Evolutionary conservation across 495 filamentous ascomycete species (phyloP).

Genomic region (Aspergillus diversus): DNA sequence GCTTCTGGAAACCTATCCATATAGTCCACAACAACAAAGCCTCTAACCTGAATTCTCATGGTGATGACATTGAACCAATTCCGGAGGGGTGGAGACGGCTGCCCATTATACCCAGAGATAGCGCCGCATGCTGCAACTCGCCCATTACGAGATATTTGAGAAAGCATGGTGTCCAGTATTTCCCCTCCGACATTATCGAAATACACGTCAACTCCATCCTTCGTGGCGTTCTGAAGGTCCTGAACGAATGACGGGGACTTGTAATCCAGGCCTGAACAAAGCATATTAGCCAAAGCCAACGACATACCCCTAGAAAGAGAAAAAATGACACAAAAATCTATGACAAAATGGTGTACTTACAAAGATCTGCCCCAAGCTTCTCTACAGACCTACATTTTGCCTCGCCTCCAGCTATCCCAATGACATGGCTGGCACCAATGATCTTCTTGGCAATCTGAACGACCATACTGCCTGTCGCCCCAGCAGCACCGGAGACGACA

Average conservation of each 20-base stretch:
- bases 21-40: constrained; percentile 60
- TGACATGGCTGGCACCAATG: neutral
- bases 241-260: neutral
- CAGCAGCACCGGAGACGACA: constrained; percentile 14
- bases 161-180: constrained; percentile 57
- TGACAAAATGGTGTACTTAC: neutral
- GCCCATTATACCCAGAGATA: constrained; percentile 45
- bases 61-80: constrained; percentile 52
- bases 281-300: neutral
- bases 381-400: constrained; percentile 9
- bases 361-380: constrained; percentile 10
- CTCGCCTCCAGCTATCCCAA: constrained; percentile 13
- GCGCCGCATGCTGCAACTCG: constrained; percentile 62
- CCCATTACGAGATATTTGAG: constrained; percentile 33
- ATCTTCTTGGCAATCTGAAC: constrained; percentile 16
- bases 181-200: constrained; percentile 67
- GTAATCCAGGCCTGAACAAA: neutral
- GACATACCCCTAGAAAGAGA: neutral
- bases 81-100: constrained; percentile 29
- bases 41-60: constrained; percentile 53
- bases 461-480: constrained; percentile 13
- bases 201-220: constrained; percentile 56
- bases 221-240: neutral
- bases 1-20: constrained; percentile 21
- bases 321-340: neutral